Conservation (phyloP, 306 rosid species). For the Hippophae tibetana region DNA sequence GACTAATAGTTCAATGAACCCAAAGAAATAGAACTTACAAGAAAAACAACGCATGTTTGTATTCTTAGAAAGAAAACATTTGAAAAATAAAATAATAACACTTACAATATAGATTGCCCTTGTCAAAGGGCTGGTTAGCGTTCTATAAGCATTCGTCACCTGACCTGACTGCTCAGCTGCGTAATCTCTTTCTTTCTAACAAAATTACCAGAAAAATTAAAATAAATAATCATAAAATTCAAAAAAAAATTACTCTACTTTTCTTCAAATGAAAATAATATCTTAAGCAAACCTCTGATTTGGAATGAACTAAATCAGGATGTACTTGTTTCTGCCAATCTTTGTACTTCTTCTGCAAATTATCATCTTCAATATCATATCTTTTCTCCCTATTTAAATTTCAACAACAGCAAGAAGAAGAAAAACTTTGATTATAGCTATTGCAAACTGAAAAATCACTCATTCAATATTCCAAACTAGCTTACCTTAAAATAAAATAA, state of each 20-base stretch:
- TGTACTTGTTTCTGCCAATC: conserved; percentile 94
- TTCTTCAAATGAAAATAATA: not conserved
- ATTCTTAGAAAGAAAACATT: not conserved
- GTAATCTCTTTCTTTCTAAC: conserved; percentile 68
- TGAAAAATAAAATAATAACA: not conserved
- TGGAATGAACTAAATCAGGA: conserved; percentile 95
- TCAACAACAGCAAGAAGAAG: not conserved
- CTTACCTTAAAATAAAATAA: too few relatives aligned
- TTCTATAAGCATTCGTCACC: conserved; percentile 76
- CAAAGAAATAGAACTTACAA: not conserved
- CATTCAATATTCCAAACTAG: too few relatives aligned
- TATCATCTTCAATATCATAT: conserved; percentile 47
- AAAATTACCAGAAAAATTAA: conserved; percentile 16
- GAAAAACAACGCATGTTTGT: not conserved
- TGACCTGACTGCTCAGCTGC: conserved; percentile 92
- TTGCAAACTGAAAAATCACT: not conserved
- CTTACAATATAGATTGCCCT: conserved; percentile 80
- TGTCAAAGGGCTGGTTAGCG: conserved; percentile 70
- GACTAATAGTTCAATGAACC: conserved; percentile 2
- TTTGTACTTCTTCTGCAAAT: conserved; percentile 72
- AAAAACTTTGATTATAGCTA: not conserved
- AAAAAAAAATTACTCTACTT: not conserved
- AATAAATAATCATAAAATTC: conserved; percentile 1
- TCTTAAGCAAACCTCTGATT: conserved; percentile 57
- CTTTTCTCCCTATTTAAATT: conserved; percentile 54